Evolutionary conservation across 2,329 filamentous ascomycete species (phyloP), one percentile per base, ranked within the genome.

Genomic region (Arthrobotrys iridis): DNA sequence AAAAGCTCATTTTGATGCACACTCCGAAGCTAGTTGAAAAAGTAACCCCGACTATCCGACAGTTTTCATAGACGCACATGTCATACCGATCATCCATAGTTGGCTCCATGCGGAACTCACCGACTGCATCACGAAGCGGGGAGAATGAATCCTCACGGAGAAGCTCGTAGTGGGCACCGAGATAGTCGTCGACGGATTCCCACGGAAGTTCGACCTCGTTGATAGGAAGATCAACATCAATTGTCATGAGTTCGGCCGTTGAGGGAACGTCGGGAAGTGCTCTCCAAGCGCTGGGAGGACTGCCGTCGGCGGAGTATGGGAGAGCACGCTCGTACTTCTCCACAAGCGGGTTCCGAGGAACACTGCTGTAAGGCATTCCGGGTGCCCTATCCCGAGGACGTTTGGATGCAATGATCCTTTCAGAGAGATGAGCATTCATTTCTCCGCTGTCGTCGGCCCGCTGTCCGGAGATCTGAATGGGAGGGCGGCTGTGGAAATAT

Each of bases 61-160:
- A 91, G 81, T 90, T 87, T 2, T 90, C 90, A 78, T 95, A 95
- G 11, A 94, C 85, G 3, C 86, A 87, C 0, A 88, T 85, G 2
- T 85, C 81, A 0, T 84, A 79, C 0, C 84, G 84, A 68, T 96
- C 93, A 10, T 81, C 81, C 82, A 88, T 88, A 0, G 79, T 76
- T 0, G 89, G 88, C 4, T 85, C 79, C 0, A 81, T 77, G 22
- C 84, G 85, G 64, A 91, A 86, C 10, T 85, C 82, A 0, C 83
- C 82, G 0, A 96, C 86, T 0, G 91, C 89, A 76, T 88, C 85
- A 4, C 93, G 87, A 0, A 97, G 84, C 0, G 89, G 86, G 10
- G 90, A 87, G 2, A 91, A 84, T 0, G 88, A 87, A 80, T 97
- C 93, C 79, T 93, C 91, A 1, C 93, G 86, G 5, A 93, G 84